Evolutionary conservation across 2,329 filamentous ascomycete genomes (phyloP), one percentile per base, ranked within the genome.

Genomic region (Purpureocillium lavendulum): DNA sequence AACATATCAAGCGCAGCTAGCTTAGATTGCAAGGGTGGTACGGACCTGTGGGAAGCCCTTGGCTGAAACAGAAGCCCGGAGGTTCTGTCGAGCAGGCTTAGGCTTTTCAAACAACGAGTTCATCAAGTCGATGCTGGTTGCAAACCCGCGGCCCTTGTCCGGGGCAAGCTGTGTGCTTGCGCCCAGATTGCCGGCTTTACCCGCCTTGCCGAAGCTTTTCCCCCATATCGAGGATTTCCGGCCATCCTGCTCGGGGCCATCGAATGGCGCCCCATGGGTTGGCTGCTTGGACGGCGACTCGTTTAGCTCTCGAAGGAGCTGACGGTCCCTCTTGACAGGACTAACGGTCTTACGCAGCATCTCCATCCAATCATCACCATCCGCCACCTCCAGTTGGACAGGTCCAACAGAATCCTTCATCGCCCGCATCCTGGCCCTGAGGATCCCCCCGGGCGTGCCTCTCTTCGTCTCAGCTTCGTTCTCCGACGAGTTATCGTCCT

Each of bases 331-430:
- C 67, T 97, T 97, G 56, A 86, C 81, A 6, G 92, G 90, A 54
- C 87, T 95, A 50, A 97, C 87, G 6, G 92, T 97, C 49, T 88
- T 88, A 59, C 88, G 86, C 47, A 98, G 72, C 67, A 96, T 89
- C 51, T 92, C 84, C 50, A 88, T 84, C 92, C 92, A 98, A 58
- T 95, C 84, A 43, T 89, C 86, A 39, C 82, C 85, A 47, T 77
- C 73, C 29, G 75, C 69, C 43, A 83, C 75, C 46, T 80, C 75
- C 39, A 77, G 65, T 48, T 71, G 76, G 17, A 73, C 58, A 17
- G 79, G 78, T 21, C 74, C 75, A 44, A 64, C 69, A 15, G 73
- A 73, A 46, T 71, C 71, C 60, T 80, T 81, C 53, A 77, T 66
- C 30, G 77, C 77, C 56, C 77, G 74, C 71, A 80, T 73, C 48